Percentiles rank a stretch among this genome's conserved stretches.
These are phyloP conservation scores for Lactarius indigo DNA, from an alignment of 768 basidiomycete genomes.

Conservation along the genomic window DNA sequence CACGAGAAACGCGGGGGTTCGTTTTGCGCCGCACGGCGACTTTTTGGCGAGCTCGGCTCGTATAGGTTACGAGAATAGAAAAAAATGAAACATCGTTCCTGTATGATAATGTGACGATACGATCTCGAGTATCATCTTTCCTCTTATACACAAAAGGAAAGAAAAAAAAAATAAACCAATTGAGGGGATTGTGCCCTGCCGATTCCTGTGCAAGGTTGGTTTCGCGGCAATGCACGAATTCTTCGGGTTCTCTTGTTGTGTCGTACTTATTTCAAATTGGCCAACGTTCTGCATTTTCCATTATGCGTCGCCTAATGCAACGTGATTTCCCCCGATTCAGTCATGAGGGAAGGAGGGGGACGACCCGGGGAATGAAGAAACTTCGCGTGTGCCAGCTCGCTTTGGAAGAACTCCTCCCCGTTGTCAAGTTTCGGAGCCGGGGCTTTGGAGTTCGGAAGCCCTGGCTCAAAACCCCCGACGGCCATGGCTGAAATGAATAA, in stretches of 20 bases:
- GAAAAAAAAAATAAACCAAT: neutral
- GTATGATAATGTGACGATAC: neutral
- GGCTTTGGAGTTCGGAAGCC: neutral
- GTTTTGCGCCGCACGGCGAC: neutral
- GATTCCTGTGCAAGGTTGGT: neutral
- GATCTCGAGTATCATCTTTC: neutral
- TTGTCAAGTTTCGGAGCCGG: slow-evolving; percentile 15
- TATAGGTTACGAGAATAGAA: neutral
- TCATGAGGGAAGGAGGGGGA: neutral
- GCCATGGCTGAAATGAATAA: neutral
- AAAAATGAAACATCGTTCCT: neutral
- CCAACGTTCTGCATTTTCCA: neutral
- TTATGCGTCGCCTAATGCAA: neutral
- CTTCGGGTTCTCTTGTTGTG: neutral
- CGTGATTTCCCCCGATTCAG: neutral
- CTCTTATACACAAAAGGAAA: neutral
- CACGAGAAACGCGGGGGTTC: neutral
- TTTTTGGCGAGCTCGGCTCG: neutral
- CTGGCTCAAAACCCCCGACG: neutral
- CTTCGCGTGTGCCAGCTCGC: neutral
- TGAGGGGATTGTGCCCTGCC: neutral
- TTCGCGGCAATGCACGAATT: neutral
- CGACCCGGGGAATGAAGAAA: neutral
- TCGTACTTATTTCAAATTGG: neutral
- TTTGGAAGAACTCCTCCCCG: slow-evolving; percentile 3